phyloP scores from a whole-genome alignment of 2,329 filamentous ascomycete genomes.

The Chrysoporthe puriensis region DNA sequence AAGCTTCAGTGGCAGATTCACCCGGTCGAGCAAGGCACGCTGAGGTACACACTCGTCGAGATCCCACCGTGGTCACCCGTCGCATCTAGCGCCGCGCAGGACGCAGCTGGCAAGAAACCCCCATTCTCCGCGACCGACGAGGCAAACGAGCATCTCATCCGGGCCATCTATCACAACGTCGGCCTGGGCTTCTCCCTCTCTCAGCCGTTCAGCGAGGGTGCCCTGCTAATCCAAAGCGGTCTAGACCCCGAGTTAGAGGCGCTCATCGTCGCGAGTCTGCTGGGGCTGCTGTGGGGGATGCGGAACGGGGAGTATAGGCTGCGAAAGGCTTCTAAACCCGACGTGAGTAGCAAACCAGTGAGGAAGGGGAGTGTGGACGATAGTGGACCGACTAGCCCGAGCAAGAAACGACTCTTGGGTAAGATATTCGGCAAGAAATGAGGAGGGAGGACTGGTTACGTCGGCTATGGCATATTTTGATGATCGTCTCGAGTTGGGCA shows the following conservation, averaged over 20 bases:
- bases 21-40: slow-evolving; percentile 26
- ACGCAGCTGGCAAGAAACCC: background rate
- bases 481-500: background rate
- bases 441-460: background rate
- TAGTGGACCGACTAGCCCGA: background rate
- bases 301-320: slow-evolving; percentile 19
- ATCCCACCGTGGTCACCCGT: background rate
- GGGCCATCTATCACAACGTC: slow-evolving; percentile 29
- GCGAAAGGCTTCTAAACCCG: slow-evolving; percentile 21
- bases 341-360: background rate
- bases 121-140: slow-evolving; percentile 14
- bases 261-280: slow-evolving; percentile 24
- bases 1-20: slow-evolving; percentile 31
- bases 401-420: slow-evolving; percentile 20
- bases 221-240: slow-evolving; percentile 18
- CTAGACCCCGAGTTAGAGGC: slow-evolving; percentile 26
- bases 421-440: slow-evolving; percentile 27
- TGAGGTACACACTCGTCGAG: slow-evolving; percentile 28
- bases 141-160: slow-evolving; percentile 15
- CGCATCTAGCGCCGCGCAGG: background rate
- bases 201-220: slow-evolving; percentile 27
- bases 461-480: background rate
- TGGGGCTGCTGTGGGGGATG: slow-evolving; percentile 25
- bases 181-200: slow-evolving; percentile 26
- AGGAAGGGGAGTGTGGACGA: slow-evolving; percentile 19